These are phyloP conservation scores for Aspergillus avenaceus DNA, from an alignment of 495 filamentous ascomycete species.

Conservation along the genomic window DNA sequence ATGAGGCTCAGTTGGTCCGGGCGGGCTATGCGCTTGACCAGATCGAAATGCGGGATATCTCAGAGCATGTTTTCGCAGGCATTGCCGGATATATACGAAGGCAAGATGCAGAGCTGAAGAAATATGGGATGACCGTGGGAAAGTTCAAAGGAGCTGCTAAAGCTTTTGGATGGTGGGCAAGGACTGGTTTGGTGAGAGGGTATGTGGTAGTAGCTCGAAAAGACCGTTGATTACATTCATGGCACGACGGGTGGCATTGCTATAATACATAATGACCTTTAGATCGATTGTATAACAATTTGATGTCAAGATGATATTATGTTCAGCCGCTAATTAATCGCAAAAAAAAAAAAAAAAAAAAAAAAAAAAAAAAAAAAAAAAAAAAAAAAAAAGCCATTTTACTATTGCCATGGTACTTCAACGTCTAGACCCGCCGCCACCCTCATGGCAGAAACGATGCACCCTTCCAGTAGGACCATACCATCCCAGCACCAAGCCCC, in stretches of 20 bases:
- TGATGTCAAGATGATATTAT: too few species aligned
- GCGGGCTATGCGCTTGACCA: conserved; percentile 35
- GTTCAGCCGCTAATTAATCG: too few species aligned
- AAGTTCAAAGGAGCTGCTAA: conserved; percentile 29
- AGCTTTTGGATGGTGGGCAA: conserved; percentile 46
- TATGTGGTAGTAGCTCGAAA: conserved; percentile 42
- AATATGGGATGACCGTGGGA: conserved; percentile 35
- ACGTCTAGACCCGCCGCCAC: conserved; percentile 48
- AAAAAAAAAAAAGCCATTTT: too few species aligned
- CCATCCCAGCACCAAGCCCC: conserved; percentile 64
- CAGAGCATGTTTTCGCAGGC: conserved; percentile 38
- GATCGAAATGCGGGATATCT: conserved; percentile 42
- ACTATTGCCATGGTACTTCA: conserved; percentile 34
- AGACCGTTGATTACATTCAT: not conserved
- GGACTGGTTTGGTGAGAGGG: conserved; percentile 35
- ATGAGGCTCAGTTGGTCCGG: conserved; percentile 43
- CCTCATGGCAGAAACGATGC: conserved; percentile 49
- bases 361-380: too few species aligned
- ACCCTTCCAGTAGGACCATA: conserved; percentile 59
- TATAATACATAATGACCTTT: too few species aligned
- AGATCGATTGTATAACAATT: too few species aligned
- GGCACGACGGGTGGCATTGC: not conserved
- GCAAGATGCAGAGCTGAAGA: conserved; percentile 24
- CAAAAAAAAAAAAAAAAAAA: too few species aligned
- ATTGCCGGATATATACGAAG: conserved; percentile 29